Evolutionary conservation across 176 grass and related monocot genomes (phyloP), one percentile per base, ranked within the genome.

Genomic region (Carex myosuroides): DNA sequence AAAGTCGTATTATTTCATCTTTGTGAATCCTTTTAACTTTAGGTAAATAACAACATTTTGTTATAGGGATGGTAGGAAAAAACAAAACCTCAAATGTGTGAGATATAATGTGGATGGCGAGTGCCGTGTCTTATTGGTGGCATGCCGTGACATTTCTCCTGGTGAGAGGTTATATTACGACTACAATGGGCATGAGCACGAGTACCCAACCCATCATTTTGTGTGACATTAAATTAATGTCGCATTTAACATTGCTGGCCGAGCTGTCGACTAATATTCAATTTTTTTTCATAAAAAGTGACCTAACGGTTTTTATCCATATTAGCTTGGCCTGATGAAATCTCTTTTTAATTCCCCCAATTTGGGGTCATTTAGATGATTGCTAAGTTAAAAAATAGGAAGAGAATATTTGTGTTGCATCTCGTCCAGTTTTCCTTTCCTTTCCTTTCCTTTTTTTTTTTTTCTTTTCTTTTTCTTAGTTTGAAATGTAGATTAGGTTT

Each of bases 121-220:
- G 82, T 93, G 95, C 76, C 90, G 89, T 75, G 95, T 89, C 41
- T 86, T 98, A 86, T 83, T 98, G 82, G 91, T 98, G 13, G 87
- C 95, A 59, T 93, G 88, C 58, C 95, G 92, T 70, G 91, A 98
- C 91, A 98, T 98, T 77, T 81, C 84, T 85, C 67, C 80, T 26
- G 95, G 92, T 50, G 95, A 98, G 79, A 94, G 86, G 83, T 84
- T 98, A 79, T 98, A 98, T 86, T 98, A 95, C 56, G 95, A 98
- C 72, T 98, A 98, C 85, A 98, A 98, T 37, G 95, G 91, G 74
- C 91, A 93, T 24, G 92, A 98, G 65, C 74, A 98, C 65, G 95
- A 89, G 7, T 95, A 95, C 41, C 92, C 95, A 39, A 98, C 92
- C 63, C 91, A 95, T 56, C 89, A 95, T 90, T 98, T 98, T 67